phyloP scores from a whole-genome alignment of 371 early-diverging fungal species.

The Umbelopsis sp. region DNA sequence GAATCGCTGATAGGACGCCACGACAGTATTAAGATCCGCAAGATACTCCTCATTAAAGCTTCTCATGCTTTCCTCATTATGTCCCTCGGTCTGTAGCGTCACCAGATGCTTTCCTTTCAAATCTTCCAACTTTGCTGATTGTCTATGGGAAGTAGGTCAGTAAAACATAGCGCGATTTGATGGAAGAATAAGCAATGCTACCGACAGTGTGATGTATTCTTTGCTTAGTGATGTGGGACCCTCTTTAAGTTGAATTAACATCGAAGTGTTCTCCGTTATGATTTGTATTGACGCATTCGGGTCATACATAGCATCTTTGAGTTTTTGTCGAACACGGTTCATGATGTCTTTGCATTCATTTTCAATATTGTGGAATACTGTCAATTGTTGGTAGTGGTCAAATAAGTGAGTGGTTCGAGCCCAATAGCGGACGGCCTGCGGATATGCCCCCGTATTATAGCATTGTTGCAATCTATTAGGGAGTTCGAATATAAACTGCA shows the following conservation, averaged over 20 bases:
- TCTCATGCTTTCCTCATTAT: not conserved
- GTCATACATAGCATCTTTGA: constrained; percentile 48
- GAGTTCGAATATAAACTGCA: constrained; percentile 87
- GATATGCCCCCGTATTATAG: constrained; percentile 59
- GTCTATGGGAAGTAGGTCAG: constrained; percentile 17
- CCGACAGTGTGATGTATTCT: constrained; percentile 56
- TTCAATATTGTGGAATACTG: constrained; percentile 78
- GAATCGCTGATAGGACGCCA: not conserved
- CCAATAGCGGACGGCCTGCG: constrained; percentile 80
- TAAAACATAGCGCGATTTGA: not conserved
- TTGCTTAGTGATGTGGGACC: constrained; percentile 46
- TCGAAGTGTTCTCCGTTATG: constrained; percentile 56
- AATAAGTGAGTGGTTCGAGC: constrained; percentile 72
- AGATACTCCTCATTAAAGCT: not conserved
- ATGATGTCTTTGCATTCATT: constrained; percentile 78
- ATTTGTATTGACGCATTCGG: constrained; percentile 30
- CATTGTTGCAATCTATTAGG: constrained; percentile 73
- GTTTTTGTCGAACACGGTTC: constrained; percentile 58
- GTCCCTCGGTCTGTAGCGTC: not conserved
- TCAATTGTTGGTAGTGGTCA: constrained; percentile 72
- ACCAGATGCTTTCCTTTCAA: constrained; percentile 25
- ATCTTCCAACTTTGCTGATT: constrained; percentile 22
- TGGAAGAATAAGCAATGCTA: not conserved
- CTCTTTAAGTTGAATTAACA: constrained; percentile 66
- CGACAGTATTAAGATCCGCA: not conserved